Percentiles rank a stretch among this genome's conserved stretches.
Evolutionary conservation across 1,139 yeast species (phyloP).

Genomic region (Candida smagusa): DNA sequence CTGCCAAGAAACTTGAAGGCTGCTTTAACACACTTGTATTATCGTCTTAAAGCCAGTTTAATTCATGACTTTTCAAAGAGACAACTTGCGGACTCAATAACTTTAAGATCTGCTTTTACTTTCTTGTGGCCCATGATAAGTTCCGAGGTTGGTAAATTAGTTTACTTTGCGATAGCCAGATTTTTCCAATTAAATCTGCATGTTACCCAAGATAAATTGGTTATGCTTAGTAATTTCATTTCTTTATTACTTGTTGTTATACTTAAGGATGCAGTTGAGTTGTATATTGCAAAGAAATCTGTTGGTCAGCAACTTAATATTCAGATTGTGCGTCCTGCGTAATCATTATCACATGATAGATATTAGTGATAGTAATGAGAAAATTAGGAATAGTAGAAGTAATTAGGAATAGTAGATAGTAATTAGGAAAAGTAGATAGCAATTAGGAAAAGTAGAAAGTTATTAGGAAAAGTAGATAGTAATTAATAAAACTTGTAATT

Average conservation of each 20-base stretch:
- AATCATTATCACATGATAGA: neutral
- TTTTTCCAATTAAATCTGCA: conserved; percentile 4
- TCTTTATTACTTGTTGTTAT: conserved; percentile 40
- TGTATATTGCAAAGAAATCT: conserved; percentile 28
- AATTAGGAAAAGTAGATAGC: too few species aligned
- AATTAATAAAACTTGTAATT: too few species aligned
- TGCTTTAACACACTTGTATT: conserved; percentile 10
- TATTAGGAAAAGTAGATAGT: too few species aligned
- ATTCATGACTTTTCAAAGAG: conserved; percentile 33
- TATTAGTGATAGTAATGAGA: too few species aligned
- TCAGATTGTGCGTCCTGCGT: conserved; percentile 6
- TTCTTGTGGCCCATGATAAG: conserved; percentile 41
- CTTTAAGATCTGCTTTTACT: conserved; percentile 32
- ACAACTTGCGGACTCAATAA: conserved; percentile 22
- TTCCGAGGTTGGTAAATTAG: conserved; percentile 29
- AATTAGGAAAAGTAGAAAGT: too few species aligned
- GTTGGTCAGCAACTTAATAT: conserved; percentile 16
- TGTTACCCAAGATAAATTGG: conserved; percentile 37
- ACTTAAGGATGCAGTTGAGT: conserved; percentile 35
- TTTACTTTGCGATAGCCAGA: conserved; percentile 14
- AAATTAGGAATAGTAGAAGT: too few species aligned
- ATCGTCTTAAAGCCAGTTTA: conserved; percentile 32
- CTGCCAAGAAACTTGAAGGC: conserved; percentile 1
- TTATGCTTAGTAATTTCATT: conserved; percentile 41
- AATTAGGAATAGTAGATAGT: too few species aligned